A percentile compares a stretch with the other conserved stretches of the same genome.
phyloP scores from a whole-genome alignment of 768 basidiomycete species.

The Leucocoprinus birnbaumii region DNA sequence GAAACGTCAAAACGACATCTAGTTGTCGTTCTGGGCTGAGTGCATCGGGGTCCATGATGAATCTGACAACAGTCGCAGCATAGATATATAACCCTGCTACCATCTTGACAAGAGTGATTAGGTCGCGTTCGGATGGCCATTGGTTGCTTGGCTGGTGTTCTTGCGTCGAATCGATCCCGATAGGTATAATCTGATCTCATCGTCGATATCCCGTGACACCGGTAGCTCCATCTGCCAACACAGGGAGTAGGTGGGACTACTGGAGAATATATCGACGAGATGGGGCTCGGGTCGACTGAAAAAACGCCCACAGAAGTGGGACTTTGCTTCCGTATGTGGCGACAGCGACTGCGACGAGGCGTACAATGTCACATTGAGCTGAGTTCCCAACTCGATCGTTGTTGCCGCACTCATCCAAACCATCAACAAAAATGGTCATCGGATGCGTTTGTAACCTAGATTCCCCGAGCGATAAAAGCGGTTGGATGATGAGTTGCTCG shows the following conservation, averaged over 20 bases:
- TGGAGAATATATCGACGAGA: neutral
- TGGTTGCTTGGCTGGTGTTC: no score
- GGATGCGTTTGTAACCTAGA: neutral
- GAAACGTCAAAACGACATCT: neutral
- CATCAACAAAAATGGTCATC: neutral
- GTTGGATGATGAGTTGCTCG: constrained; percentile 1
- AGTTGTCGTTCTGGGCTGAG: neutral
- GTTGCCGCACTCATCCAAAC: neutral
- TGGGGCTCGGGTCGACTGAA: constrained; percentile 5
- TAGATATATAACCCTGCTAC: neutral
- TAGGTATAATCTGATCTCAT: neutral
- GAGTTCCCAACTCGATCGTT: neutral
- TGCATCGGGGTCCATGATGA: neutral
- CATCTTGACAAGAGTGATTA: neutral
- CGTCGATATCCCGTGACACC: neutral
- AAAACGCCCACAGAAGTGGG: constrained; percentile 1
- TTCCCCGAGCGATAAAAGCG: neutral
- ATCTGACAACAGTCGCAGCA: neutral
- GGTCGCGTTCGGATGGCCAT: neutral
- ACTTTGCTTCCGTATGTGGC: neutral
- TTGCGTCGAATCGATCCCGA: neutral
- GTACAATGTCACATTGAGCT: no score
- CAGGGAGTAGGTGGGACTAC: neutral
- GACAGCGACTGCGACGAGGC: neutral
- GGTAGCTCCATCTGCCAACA: neutral